Evolutionary conservation across 345 rosid species (phyloP), one percentile per base, ranked within the genome.

Genomic region (Syzygium aqueum): DNA sequence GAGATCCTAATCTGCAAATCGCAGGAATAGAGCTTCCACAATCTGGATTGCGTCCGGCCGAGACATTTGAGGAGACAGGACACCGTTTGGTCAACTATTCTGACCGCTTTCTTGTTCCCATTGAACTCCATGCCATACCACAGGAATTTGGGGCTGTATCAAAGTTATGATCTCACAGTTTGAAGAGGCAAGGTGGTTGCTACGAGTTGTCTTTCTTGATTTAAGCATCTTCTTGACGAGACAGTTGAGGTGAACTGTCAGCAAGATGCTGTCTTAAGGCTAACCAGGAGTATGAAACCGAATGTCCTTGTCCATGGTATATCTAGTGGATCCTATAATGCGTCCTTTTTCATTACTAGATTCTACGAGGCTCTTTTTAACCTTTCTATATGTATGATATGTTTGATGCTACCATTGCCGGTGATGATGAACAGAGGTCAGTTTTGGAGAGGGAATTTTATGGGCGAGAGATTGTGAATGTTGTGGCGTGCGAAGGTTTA

Each of bases 11-110:
- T 85, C 92, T 96, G 21, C 92, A 97, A 61, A 92, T 97, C 49
- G 96, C 98, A 0, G 98, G 97, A 51, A 93, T 97, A 61, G 99
- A 97, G 89, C 86, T 95, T 85, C 99, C 99, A 27, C 94, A 93
- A 33, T 90, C 91, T 11, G 99, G 99, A 77, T 89, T 95, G 87
- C 92, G 95, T 37, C 99, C 97, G 8, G 88, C 94, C 14, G 96
- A 95, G 87, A 91, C 92, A 80, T 89, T 95, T 54, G 93, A 93
- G 84, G 98, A 94, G 89, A 95, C 98, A 3, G 99, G 99, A 28
- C 93, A 91, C 23, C 94, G 96, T 53, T 88, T 97, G 49, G 91
- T 90, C 25, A 92, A 87, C 51, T 96, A 96, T 87, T 97, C 46
- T 43, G 46, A 43, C 46, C 46, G 46, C 46, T 43, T 43, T 43